These are phyloP conservation scores for Fraxinus greggii DNA, from an alignment of 305 asterid species.

Conservation along the genomic window DNA sequence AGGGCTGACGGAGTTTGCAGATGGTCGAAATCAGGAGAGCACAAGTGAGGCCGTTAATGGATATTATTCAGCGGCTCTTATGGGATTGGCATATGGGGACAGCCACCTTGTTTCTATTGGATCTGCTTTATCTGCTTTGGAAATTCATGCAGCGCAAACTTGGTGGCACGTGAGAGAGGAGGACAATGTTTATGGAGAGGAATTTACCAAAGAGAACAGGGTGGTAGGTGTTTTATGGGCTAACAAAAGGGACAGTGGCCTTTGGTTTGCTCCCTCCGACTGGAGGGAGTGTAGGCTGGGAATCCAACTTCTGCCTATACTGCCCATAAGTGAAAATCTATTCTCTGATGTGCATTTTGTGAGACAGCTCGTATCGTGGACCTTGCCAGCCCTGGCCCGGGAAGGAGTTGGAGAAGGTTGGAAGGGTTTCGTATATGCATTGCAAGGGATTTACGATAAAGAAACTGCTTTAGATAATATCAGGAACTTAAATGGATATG, in stretches of 20 bases:
- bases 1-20: slow-evolving; percentile 77
- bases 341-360: slow-evolving; percentile 58
- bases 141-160: slow-evolving; percentile 64
- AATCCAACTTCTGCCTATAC: slow-evolving; percentile 66
- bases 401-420: slow-evolving; percentile 86
- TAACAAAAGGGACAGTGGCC: slow-evolving; percentile 70
- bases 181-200: slow-evolving; percentile 45
- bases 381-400: slow-evolving; percentile 59
- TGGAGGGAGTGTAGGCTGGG: slow-evolving; percentile 81
- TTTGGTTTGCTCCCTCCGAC: slow-evolving; percentile 79
- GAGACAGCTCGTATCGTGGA: slow-evolving; percentile 62
- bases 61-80: slow-evolving; percentile 74
- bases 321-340: slow-evolving; percentile 63
- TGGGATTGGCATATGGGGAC: slow-evolving; percentile 85
- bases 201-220: slow-evolving; percentile 59
- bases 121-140: slow-evolving; percentile 59
- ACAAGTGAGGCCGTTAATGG: slow-evolving; percentile 86
- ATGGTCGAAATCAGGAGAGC: slow-evolving; percentile 88
- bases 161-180: slow-evolving; percentile 81
- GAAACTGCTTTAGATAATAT: slow-evolving; percentile 48
- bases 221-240: slow-evolving; percentile 83
- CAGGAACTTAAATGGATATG: slow-evolving; percentile 47
- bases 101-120: slow-evolving; percentile 70
- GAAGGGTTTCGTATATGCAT: slow-evolving; percentile 75
- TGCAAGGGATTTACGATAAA: slow-evolving; percentile 67